Evolutionary conservation across 345 rosid species (phyloP).

Genomic region (Cardiospermum halicacabum): DNA sequence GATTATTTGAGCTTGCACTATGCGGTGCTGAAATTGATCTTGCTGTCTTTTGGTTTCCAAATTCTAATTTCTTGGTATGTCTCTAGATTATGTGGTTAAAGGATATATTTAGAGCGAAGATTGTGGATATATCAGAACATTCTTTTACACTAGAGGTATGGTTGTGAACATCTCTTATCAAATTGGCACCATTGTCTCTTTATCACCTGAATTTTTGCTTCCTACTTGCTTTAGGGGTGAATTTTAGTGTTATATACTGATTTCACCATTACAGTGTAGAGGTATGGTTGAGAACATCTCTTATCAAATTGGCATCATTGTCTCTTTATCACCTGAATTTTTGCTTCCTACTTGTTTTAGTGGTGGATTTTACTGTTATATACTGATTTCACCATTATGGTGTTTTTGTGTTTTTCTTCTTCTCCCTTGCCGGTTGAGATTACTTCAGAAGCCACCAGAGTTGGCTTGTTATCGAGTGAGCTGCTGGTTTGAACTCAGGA

Average conservation of each 20-base stretch:
- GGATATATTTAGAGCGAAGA: slow-evolving; percentile 81
- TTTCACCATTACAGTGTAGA: no score
- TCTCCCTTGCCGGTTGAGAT: background rate
- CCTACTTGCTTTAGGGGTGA: background rate
- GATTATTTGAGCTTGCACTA: background rate
- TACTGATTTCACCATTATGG: background rate
- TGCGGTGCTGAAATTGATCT: background rate
- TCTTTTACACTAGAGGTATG: slow-evolving; percentile 79
- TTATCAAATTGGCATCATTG: background rate
- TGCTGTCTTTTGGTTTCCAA: background rate
- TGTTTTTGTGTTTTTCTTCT: background rate
- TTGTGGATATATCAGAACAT: slow-evolving; percentile 81
- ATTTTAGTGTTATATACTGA: background rate
- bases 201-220: background rate
- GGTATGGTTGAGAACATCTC: slow-evolving; percentile 31
- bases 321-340: background rate
- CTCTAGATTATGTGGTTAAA: slow-evolving; percentile 85
- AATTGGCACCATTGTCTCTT: background rate
- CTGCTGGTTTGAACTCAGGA: background rate
- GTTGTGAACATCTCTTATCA: background rate
- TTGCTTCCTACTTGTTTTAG: background rate
- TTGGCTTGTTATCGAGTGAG: background rate
- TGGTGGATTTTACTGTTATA: background rate
- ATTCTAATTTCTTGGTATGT: slow-evolving; percentile 18
- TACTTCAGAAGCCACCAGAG: background rate